Evolutionary conservation across 371 early-diverging fungal genomes (phyloP).

Genomic region (Syncephalastrum racemosum): DNA sequence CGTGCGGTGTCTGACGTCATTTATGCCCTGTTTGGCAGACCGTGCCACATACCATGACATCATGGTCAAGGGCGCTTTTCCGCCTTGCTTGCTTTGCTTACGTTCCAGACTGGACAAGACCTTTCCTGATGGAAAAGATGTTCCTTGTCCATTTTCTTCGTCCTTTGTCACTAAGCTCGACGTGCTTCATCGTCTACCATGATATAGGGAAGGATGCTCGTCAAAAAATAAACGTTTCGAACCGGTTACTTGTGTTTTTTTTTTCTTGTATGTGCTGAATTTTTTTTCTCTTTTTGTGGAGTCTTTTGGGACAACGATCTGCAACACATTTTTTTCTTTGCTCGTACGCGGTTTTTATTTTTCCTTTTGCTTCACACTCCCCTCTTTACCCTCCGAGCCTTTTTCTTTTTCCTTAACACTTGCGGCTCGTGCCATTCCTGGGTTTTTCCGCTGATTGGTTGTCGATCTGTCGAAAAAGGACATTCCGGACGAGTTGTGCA

Average conservation of each 20-base stretch:
- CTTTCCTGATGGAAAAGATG: too few species aligned
- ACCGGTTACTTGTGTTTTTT: background rate
- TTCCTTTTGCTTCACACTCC: slow-evolving; percentile 1
- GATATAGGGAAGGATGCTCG: background rate
- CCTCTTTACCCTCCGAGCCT: slow-evolving; percentile 1
- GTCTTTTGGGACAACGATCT: background rate
- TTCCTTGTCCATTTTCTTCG: too few species aligned
- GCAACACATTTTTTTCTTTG: background rate
- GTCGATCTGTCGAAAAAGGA: slow-evolving; percentile 23
- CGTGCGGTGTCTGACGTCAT: too few species aligned
- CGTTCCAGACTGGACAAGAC: too few species aligned
- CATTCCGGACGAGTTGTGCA: slow-evolving; percentile 31
- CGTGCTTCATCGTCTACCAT: too few species aligned
- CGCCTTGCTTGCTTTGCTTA: too few species aligned
- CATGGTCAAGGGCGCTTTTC: too few species aligned
- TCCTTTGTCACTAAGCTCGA: too few species aligned
- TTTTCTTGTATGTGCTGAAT: background rate
- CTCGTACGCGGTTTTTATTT: background rate
- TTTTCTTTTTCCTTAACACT: slow-evolving; percentile 6
- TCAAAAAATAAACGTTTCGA: background rate
- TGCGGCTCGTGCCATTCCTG: slow-evolving; percentile 7
- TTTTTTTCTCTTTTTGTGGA: background rate
- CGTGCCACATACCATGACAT: too few species aligned
- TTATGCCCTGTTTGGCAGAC: too few species aligned
- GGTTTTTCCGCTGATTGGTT: slow-evolving; percentile 11